Conservation (phyloP, 306 rosid species). For the Notholithocarpus densiflorus region DNA sequence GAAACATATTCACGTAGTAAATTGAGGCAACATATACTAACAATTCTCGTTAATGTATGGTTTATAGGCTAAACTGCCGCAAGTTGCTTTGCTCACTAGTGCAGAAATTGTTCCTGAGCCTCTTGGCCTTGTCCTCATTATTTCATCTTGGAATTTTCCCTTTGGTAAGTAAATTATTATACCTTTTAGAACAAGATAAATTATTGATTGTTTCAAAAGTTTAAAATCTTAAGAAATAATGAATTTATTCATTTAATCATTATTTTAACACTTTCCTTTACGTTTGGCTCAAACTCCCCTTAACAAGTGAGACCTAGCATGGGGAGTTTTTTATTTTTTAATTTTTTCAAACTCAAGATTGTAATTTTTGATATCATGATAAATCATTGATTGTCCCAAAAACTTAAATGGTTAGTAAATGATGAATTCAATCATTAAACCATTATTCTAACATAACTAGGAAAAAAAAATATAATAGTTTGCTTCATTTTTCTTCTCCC, state of each 20-base stretch:
- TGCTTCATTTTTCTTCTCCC: not conserved
- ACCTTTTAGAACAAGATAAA: not conserved
- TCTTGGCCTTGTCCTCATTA: slow-evolving; percentile 68
- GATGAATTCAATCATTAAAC: too few species aligned
- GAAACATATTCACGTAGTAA: not conserved
- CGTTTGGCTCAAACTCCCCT: accelerated
- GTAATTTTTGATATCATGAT: too few species aligned
- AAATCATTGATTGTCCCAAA: too few species aligned
- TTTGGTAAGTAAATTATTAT: slow-evolving; percentile 47
- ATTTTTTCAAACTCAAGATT: too few species aligned
- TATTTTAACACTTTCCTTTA: too few species aligned
- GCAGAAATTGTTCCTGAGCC: slow-evolving; percentile 78
- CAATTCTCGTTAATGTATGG: not conserved
- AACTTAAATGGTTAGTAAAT: too few species aligned
- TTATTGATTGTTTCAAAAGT: too few species aligned
- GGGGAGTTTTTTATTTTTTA: too few species aligned
- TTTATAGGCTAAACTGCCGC: slow-evolving; percentile 61
- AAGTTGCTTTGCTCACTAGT: slow-evolving; percentile 49
- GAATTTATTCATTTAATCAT: too few species aligned
- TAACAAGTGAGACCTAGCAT: too few species aligned
- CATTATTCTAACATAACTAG: too few species aligned
- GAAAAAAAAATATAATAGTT: not conserved
- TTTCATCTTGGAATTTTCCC: slow-evolving; percentile 86
- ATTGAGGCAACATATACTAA: not conserved
- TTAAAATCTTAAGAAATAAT: too few species aligned